phyloP scores from a whole-genome alignment of 108 stramenopile species.

The Skeletonema tropicum region DNA sequence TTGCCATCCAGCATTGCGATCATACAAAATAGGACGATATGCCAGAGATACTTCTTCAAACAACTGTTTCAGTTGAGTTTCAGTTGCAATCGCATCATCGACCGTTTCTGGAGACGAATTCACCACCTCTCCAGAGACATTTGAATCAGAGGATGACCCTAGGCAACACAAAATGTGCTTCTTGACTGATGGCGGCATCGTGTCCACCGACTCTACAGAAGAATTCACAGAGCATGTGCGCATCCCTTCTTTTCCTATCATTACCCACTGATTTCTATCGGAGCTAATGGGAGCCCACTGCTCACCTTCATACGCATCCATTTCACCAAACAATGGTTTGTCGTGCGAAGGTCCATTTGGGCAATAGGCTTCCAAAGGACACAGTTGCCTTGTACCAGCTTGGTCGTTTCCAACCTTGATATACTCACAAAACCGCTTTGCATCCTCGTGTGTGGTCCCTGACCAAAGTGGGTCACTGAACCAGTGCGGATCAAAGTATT shows the following conservation, averaged over 20 bases:
- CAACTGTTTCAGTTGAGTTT: slow-evolving; percentile 15
- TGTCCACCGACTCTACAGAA: neutral
- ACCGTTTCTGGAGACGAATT: slow-evolving; percentile 1
- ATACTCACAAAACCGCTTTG: slow-evolving; percentile 20
- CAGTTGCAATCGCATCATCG: neutral
- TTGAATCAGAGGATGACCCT: neutral
- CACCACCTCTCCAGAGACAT: neutral
- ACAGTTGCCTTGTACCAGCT: slow-evolving; percentile 15
- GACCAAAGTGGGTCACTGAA: slow-evolving; percentile 15
- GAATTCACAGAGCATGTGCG: neutral
- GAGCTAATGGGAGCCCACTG: slow-evolving; percentile 26
- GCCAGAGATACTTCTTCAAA: slow-evolving; percentile 29
- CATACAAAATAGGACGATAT: slow-evolving; percentile 37
- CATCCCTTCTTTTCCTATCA: slow-evolving; percentile 14
- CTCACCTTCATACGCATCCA: slow-evolving; percentile 28
- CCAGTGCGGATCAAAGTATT: slow-evolving; percentile 8
- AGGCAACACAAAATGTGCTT: neutral
- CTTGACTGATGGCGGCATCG: neutral
- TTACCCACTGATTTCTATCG: slow-evolving; percentile 9
- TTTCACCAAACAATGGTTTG: slow-evolving; percentile 29
- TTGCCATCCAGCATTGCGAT: slow-evolving; percentile 43
- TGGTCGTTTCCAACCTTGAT: neutral
- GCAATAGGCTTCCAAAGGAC: slow-evolving; percentile 23
- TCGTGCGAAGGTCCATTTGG: slow-evolving; percentile 15
- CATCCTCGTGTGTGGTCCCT: slow-evolving; percentile 12